These are phyloP conservation scores for Curvularia sp. DNA, from an alignment of 2,329 filamentous ascomycete species.

Conservation along the genomic window DNA sequence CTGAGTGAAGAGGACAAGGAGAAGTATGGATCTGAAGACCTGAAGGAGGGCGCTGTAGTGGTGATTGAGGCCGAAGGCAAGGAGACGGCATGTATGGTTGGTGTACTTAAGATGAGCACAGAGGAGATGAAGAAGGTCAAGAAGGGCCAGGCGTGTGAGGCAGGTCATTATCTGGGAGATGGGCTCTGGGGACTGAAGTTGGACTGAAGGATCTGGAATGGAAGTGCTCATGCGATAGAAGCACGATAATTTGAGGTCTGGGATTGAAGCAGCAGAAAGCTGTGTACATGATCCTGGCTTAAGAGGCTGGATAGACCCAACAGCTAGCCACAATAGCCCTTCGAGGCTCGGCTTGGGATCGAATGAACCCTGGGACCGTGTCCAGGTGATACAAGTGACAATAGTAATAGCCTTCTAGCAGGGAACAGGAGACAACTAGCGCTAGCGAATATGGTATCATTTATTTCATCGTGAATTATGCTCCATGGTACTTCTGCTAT, in stretches of 20 bases:
- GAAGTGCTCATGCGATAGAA: not conserved
- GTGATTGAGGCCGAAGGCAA: constrained; percentile 94
- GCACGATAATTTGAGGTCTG: not conserved
- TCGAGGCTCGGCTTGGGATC: not conserved
- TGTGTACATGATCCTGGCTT: not conserved
- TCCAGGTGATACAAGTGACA: constrained; percentile 1
- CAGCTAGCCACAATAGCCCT: not conserved
- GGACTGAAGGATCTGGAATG: constrained; percentile 52
- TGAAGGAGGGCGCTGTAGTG: constrained; percentile 82
- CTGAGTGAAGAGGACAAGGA: constrained; percentile 49
- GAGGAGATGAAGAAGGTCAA: constrained; percentile 92
- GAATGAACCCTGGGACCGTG: not conserved
- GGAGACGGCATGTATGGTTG: constrained; percentile 86
- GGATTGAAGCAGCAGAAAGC: not conserved
- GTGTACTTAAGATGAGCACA: constrained; percentile 81
- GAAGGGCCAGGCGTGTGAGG: constrained; percentile 93
- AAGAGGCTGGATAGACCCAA: not conserved
- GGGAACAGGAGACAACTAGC: constrained; percentile 1
- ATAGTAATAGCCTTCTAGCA: not conserved
- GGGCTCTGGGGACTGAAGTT: constrained; percentile 82
- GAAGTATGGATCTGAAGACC: constrained; percentile 66
- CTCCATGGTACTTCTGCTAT: not conserved
- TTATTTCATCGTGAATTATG: constrained; percentile 30
- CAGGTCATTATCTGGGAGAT: constrained; percentile 92
- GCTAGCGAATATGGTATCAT: constrained; percentile 41